A percentile compares a stretch with the other conserved stretches of the same genome.
phyloP scores from a whole-genome alignment of 2,329 filamentous ascomycete genomes.

The Clonostachys chloroleuca region DNA sequence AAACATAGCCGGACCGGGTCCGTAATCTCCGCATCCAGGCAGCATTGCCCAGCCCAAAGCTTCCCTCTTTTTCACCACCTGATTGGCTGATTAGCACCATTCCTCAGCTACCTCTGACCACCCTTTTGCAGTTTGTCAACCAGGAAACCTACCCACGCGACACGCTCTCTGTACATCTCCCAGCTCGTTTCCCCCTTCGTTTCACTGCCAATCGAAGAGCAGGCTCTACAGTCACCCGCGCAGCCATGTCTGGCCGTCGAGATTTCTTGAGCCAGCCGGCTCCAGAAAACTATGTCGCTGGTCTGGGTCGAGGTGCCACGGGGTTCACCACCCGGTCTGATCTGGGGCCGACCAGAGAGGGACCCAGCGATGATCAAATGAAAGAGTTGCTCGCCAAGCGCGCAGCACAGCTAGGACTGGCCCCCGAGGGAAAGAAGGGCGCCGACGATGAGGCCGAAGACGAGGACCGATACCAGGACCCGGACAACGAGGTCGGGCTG shows the following conservation, averaged over 20 bases:
- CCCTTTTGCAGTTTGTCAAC: too few relatives aligned
- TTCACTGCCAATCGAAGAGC: not conserved
- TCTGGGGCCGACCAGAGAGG: conserved; percentile 89
- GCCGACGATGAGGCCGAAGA: conserved; percentile 71
- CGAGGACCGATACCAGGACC: conserved; percentile 85
- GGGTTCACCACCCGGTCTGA: conserved; percentile 98
- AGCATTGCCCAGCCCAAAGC: too few relatives aligned
- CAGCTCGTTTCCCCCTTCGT: too few relatives aligned
- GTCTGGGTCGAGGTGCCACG: conserved; percentile 94
- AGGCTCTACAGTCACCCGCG: conserved; percentile 1
- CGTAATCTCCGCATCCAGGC: too few relatives aligned
- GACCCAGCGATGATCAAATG: conserved; percentile 95
- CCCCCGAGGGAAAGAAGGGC: conserved; percentile 57
- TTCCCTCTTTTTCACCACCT: too few relatives aligned
- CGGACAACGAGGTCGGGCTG: conserved; percentile 92
- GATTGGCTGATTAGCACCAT: too few relatives aligned
- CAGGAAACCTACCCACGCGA: too few relatives aligned
- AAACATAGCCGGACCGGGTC: too few relatives aligned
- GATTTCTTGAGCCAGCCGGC: conserved; percentile 88
- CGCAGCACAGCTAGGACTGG: conserved; percentile 75
- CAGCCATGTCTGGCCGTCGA: conserved; percentile 56
- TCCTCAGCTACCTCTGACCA: too few relatives aligned
- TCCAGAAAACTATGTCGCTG: conserved; percentile 87
- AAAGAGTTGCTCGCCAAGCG: conserved; percentile 95
- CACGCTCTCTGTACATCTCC: too few relatives aligned